Evolutionary conservation across 2,329 filamentous ascomycete species (phyloP).

Genomic region (Fusarium praegraminearum): DNA sequence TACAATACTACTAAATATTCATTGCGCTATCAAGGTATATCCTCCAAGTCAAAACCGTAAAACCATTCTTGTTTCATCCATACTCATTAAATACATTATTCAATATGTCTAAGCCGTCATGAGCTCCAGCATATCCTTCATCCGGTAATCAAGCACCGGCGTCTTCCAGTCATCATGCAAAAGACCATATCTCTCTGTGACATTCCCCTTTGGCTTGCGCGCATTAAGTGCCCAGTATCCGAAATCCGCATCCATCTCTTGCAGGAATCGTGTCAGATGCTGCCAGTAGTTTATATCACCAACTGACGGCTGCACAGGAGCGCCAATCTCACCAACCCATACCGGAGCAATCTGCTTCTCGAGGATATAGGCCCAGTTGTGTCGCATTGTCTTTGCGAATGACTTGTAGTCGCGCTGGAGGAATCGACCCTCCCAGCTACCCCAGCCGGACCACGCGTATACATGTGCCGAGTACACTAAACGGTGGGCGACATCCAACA

Average conservation of each 20-base stretch:
- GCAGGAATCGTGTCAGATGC: conserved; percentile 70
- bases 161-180: conserved; percentile 74
- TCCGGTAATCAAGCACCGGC: conserved; percentile 70
- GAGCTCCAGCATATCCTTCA: conserved; percentile 70
- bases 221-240: conserved; percentile 79
- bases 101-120: conserved; percentile 51
- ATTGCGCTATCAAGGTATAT: conserved; percentile 32
- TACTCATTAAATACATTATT: conserved; percentile 11
- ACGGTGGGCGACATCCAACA: conserved; percentile 64
- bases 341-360: conserved; percentile 63
- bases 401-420: conserved; percentile 70
- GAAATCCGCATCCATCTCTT: conserved; percentile 71
- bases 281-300: conserved; percentile 75
- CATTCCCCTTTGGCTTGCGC: conserved; percentile 69
- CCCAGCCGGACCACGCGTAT: conserved; percentile 78
- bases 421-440: conserved; percentile 69
- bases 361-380: conserved; percentile 75
- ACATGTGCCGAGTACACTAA: conserved; percentile 77
- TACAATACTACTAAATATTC: not conserved
- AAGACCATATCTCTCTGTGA: conserved; percentile 70
- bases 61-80: conserved; percentile 15
- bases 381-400: conserved; percentile 72
- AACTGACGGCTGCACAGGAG: conserved; percentile 63
- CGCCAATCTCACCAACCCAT: conserved; percentile 77
- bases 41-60: conserved; percentile 17